Base-by-base conservation (phyloP, 2,329 filamentous ascomycete genomes). In the Fusarium neocosmosporiellum region DNA sequence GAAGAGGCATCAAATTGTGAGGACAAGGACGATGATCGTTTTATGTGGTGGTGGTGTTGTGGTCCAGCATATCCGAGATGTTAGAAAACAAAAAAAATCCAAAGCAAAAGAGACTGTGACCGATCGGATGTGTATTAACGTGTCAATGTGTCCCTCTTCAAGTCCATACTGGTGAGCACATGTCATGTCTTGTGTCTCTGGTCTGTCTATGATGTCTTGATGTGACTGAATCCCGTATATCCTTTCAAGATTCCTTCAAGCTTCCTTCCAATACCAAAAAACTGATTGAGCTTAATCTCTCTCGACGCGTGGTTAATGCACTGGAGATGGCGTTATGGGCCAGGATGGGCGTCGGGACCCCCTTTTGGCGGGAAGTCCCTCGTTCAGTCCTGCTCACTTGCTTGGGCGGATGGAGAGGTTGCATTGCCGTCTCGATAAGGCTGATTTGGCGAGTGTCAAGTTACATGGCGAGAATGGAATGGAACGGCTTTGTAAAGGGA, bases 21-120 rank as follows among this genome's bases (percentile, higher is more conserved):
- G 48, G 59, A 61, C 37, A 60, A 59, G 37, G 60, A 65, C 60
- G 31, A 65, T 69, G 50, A 65, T 34, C 48, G 36, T 37, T 53
- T 27, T 50, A 31, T 31, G 43, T 65, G 59, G 69, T 48, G 65
- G 62, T 62, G 50, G 46, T 69, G 65, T 60, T 66, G 63, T 61
- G 66, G 66, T 75, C 55, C 63, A 73, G 66, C 70, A 70, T 72
- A 74, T 74, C 70, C 60, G 69, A 73, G 43, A 69, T 59, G 61
- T 66, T 73, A 73, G 67, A 77, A 74, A 63, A 73, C 53, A 63
- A 62, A 68, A 68, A 57, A 61, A 70, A 70, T 67, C 66, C 37
- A 71, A 55, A 66, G 67, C 63, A 68, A 67, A 73, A 64, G 64
- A 64, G 59, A 63, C 41, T 63, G 74, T 71, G 71, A 73, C 58